Evolutionary conservation across 768 basidiomycete genomes (phyloP).

Genomic region (Leccinum subtestaceum): DNA sequence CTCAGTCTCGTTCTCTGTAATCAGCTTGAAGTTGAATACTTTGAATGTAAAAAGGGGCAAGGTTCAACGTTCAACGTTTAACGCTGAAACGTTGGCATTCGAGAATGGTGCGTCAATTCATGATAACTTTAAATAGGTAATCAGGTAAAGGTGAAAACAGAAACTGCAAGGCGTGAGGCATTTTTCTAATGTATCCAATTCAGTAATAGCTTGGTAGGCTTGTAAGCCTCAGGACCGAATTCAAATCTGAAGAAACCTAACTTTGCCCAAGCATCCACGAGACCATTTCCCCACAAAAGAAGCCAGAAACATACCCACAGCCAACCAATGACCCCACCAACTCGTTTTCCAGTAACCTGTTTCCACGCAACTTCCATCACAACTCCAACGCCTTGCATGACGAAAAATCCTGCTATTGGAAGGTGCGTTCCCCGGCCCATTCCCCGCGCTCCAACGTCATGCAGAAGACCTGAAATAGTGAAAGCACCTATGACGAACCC

Average conservation of each 20-base stretch:
- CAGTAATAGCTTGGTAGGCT: conserved; percentile 16
- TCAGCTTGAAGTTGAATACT: too few species aligned
- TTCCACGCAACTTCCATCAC: conserved; percentile 49
- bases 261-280: conserved; percentile 45
- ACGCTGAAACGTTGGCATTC: too few species aligned
- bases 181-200: conserved; percentile 5
- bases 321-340: conserved; percentile 48
- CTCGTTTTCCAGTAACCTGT: conserved; percentile 40
- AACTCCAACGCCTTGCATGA: conserved; percentile 54
- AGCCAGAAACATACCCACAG: conserved; percentile 53
- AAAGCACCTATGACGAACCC: conserved; percentile 59
- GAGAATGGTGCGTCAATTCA: too few species aligned
- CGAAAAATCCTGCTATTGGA: conserved; percentile 49
- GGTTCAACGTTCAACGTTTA: too few species aligned
- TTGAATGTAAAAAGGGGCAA: too few species aligned
- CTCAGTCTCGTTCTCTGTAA: too few species aligned
- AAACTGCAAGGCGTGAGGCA: neutral
- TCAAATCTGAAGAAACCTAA: conserved; percentile 19
- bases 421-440: conserved; percentile 46
- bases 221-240: conserved; percentile 15
- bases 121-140: too few species aligned
- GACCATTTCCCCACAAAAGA: conserved; percentile 42
- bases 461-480: conserved; percentile 55
- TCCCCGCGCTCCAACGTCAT: conserved; percentile 56
- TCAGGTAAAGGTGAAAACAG: too few species aligned